Conservation (phyloP, 495 filamentous ascomycete genomes). For the Talaromyces ruber region DNA sequence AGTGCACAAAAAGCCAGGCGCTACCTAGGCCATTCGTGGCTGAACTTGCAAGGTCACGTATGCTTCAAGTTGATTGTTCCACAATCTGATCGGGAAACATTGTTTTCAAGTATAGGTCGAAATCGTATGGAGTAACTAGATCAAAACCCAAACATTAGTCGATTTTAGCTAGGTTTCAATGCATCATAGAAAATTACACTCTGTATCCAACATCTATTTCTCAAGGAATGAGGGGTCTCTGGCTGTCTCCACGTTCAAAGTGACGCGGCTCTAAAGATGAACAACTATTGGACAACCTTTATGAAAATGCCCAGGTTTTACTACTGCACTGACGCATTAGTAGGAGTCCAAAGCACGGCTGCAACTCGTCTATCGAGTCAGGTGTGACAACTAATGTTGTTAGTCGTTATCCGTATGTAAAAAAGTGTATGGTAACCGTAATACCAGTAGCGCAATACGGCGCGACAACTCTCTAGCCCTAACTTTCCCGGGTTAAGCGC, state of each 20-base stretch:
- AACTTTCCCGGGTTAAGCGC: background rate
- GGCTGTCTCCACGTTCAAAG: background rate
- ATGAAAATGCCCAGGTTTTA: background rate
- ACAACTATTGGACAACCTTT: background rate
- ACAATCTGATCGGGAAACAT: too few species aligned
- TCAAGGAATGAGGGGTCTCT: background rate
- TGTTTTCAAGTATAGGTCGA: too few species aligned
- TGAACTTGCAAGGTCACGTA: background rate
- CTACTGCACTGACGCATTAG: background rate
- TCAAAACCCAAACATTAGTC: background rate
- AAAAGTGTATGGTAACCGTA: background rate
- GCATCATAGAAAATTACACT: background rate
- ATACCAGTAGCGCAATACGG: background rate
- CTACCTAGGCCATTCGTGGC: background rate
- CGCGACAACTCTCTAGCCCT: background rate
- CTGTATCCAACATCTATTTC: background rate
- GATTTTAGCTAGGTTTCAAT: background rate
- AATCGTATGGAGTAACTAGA: background rate
- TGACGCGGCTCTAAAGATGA: background rate
- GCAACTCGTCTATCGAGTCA: background rate
- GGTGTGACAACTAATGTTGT: background rate
- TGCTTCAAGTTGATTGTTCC: background rate
- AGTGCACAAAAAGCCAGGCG: background rate
- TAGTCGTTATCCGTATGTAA: background rate
- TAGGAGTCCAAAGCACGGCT: background rate